Percentiles rank a stretch among this genome's conserved stretches.
These are phyloP conservation scores for Sclerotinia sclerotiorum DNA, from an alignment of 2,329 filamentous ascomycete species.

Conservation along the genomic window DNA sequence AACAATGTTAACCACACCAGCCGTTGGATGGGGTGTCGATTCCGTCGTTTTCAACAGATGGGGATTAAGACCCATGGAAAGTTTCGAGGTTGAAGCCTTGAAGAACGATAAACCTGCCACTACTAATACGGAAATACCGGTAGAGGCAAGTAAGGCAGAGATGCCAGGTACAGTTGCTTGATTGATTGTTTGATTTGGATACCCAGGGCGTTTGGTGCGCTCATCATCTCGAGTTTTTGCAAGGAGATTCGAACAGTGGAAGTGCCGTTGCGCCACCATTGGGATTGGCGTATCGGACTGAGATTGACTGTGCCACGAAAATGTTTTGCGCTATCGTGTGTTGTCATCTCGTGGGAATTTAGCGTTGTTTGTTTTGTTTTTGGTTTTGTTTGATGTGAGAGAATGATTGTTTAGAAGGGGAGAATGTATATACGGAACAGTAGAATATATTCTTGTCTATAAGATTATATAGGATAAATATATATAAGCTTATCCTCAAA, in stretches of 20 bases:
- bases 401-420: neutral
- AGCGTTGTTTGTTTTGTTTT: slow-evolving; percentile 4
- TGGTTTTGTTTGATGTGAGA: neutral
- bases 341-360: slow-evolving; percentile 38
- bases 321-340: slow-evolving; percentile 55
- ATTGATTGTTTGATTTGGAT: neutral
- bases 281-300: slow-evolving; percentile 49
- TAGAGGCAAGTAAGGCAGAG: neutral
- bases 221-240: slow-evolving; percentile 17
- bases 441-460: neutral
- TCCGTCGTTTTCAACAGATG: slow-evolving; percentile 78
- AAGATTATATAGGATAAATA: neutral
- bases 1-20: slow-evolving; percentile 93
- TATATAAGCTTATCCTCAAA: neutral
- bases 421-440: neutral
- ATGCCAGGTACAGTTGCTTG: slow-evolving; percentile 9
- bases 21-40: slow-evolving; percentile 89
- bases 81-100: slow-evolving; percentile 38
- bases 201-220: slow-evolving; percentile 42
- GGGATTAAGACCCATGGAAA: slow-evolving; percentile 76
- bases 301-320: slow-evolving; percentile 45
- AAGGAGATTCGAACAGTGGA: slow-evolving; percentile 45
- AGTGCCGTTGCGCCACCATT: slow-evolving; percentile 51
- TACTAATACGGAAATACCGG: neutral
- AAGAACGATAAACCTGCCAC: slow-evolving; percentile 11